Percentiles rank a stretch among this genome's conserved stretches.
phyloP scores from a whole-genome alignment of 306 rosid species.

The barrel medic (Medicago truncatula) region MtrunA17r5.0-ANR NC_053044.1:49612501-49613000 shows the following conservation, averaged over 20 bases:
- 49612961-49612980: too few species aligned
- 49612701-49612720: not conserved
- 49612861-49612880: not conserved
- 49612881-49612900: not conserved
- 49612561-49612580: not conserved
- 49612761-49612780: too few species aligned
- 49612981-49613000: too few species aligned
- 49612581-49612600: not conserved
- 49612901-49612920: not conserved
- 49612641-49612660: not conserved
- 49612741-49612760: too few species aligned
- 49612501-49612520: conserved; percentile 15
- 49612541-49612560: not conserved
- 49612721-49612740: not conserved
- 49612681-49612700: not conserved
- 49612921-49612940: too few species aligned
- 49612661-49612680: not conserved
- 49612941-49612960: too few species aligned
- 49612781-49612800: too few species aligned
- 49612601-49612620: not conserved
- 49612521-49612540: conserved; percentile 1
- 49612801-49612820: conserved; percentile 1
- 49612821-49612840: not conserved
- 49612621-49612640: not conserved
- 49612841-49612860: not conserved